Evolutionary conservation across 2,329 filamentous ascomycete species (phyloP).

Genomic region (Trichoderma koningiopsis): DNA sequence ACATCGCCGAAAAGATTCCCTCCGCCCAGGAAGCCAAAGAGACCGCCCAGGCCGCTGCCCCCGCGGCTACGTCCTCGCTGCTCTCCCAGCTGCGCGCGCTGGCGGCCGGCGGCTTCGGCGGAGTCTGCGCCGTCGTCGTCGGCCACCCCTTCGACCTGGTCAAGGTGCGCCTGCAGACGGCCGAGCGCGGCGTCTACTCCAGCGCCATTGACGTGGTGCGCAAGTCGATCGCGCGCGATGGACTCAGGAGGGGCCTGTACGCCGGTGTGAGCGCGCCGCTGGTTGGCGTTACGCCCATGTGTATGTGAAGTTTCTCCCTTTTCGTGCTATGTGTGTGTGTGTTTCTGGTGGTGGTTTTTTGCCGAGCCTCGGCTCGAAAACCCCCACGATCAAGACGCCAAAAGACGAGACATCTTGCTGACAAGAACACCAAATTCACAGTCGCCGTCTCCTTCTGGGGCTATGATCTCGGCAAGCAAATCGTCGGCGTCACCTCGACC

Average conservation of each 20-base stretch:
- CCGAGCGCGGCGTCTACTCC: conserved; percentile 88
- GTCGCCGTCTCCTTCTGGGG: conserved; percentile 77
- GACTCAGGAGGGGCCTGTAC: conserved; percentile 78
- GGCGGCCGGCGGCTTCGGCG: conserved; percentile 87
- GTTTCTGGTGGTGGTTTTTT: neutral
- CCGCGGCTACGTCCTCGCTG: conserved; percentile 36
- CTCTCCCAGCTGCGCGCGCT: conserved; percentile 72
- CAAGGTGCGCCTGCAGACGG: conserved; percentile 95
- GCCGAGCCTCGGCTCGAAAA: conserved; percentile 4
- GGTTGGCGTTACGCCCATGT: conserved; percentile 97
- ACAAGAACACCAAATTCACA: conserved; percentile 34
- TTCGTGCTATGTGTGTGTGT: neutral
- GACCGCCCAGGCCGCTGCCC: conserved; percentile 30
- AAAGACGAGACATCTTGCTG: neutral
- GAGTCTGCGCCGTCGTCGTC: conserved; percentile 89
- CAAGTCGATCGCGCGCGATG: conserved; percentile 86
- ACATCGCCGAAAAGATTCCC: conserved; percentile 46
- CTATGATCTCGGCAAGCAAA: conserved; percentile 91
- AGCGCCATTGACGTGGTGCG: conserved; percentile 88
- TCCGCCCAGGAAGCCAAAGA: conserved; percentile 43
- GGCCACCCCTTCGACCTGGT: conserved; percentile 97
- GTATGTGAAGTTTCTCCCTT: conserved; percentile 57
- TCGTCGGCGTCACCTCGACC: conserved; percentile 71
- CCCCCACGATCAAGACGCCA: neutral
- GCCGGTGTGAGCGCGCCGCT: conserved; percentile 95